These are phyloP conservation scores for Teunomyces lycoperdinae DNA, from an alignment of 805 yeast species.

Conservation along the genomic window DNA sequence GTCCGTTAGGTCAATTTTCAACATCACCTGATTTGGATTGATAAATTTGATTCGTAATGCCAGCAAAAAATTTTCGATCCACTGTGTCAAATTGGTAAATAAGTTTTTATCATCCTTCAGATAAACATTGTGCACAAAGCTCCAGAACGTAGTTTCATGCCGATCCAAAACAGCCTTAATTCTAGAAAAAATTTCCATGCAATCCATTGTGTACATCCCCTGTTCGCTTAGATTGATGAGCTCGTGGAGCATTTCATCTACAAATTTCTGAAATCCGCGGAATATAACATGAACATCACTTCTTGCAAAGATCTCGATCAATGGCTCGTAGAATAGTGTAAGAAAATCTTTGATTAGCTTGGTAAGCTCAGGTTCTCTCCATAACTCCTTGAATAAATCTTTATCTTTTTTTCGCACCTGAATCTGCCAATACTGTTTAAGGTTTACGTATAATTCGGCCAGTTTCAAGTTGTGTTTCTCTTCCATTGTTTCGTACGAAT, in stretches of 20 bases:
- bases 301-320: slow-evolving; percentile 34
- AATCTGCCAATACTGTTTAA: slow-evolving; percentile 62
- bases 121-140: slow-evolving; percentile 79
- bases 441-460: slow-evolving; percentile 44
- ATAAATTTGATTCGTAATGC: slow-evolving; percentile 62
- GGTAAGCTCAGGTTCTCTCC: slow-evolving; percentile 86
- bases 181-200: slow-evolving; percentile 63
- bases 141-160: slow-evolving; percentile 71
- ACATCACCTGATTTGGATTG: slow-evolving; percentile 33
- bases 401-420: slow-evolving; percentile 73
- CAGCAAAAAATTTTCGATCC: slow-evolving; percentile 68
- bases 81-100: slow-evolving; percentile 66
- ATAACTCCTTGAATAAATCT: slow-evolving; percentile 65
- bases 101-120: slow-evolving; percentile 67
- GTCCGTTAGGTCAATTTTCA: slow-evolving; percentile 40
- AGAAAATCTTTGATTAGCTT: slow-evolving; percentile 69
- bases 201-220: slow-evolving; percentile 43
- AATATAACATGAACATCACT: slow-evolving; percentile 39
- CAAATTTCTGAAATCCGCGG: slow-evolving; percentile 34
- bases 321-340: slow-evolving; percentile 41
- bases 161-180: slow-evolving; percentile 64
- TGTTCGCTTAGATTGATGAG: slow-evolving; percentile 57
- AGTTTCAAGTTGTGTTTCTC: slow-evolving; percentile 10
- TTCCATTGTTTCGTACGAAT: slow-evolving; percentile 17
- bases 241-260: slow-evolving; percentile 61